phyloP scores from a whole-genome alignment of 148 eudicot species.

The Dysphania ambrosioides region DNA sequence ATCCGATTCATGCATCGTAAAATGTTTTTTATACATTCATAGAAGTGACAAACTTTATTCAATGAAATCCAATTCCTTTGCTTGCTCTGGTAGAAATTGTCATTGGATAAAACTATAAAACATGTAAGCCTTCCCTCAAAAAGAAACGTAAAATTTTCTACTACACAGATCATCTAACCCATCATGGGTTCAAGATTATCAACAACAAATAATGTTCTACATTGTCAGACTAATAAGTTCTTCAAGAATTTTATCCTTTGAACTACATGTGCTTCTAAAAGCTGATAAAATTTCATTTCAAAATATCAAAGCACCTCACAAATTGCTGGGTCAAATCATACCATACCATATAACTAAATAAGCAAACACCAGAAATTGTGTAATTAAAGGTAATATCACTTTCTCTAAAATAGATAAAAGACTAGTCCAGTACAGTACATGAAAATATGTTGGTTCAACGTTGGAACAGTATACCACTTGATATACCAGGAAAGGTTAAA shows the following conservation, averaged over 20 bases:
- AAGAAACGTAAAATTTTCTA: not conserved
- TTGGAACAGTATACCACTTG: not conserved
- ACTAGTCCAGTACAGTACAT: not conserved
- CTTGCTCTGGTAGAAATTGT: not conserved
- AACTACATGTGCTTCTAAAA: not conserved
- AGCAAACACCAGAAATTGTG: not conserved
- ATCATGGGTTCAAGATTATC: not conserved
- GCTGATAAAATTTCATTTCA: not conserved
- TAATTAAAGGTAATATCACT: not conserved
- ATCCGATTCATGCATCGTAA: not conserved
- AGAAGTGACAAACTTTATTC: no score
- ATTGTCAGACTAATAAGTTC: not conserved
- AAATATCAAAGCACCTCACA: not conserved
- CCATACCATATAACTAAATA: not conserved
- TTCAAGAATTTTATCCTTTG: not conserved
- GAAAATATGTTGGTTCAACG: not conserved
- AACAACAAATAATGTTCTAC: not conserved
- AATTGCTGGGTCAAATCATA: not conserved
- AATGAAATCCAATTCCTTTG: not conserved
- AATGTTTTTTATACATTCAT: no score
- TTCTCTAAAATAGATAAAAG: not conserved
- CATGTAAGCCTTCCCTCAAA: not conserved
- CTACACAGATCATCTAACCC: not conserved
- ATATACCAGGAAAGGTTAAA: not conserved
- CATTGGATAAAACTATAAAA: not conserved